Conservation (phyloP, 495 filamentous ascomycete species). For the Paragyromitra xinjiangensis region DNA sequence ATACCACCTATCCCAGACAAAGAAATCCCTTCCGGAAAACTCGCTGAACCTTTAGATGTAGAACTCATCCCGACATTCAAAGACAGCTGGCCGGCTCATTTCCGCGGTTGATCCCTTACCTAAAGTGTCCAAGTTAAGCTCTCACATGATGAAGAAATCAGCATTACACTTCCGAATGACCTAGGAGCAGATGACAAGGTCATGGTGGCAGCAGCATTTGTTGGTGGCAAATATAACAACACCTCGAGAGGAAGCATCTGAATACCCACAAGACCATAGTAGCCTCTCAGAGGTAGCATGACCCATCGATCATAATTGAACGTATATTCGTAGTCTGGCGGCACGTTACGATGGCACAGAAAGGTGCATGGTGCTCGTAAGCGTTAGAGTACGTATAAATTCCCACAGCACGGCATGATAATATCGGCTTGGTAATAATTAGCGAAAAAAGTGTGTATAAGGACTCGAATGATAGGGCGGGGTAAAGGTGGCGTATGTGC, state of each 20-base stretch:
- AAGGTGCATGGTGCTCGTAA: background rate
- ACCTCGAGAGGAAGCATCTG: background rate
- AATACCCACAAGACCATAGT: background rate
- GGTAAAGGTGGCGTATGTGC: slow-evolving; percentile 23
- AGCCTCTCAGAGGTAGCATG: background rate
- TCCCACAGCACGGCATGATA: background rate
- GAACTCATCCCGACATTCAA: background rate
- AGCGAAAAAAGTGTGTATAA: slow-evolving; percentile 2
- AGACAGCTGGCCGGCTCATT: too few relatives aligned
- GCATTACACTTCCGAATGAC: background rate
- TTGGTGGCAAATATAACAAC: background rate
- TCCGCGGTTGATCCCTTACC: too few relatives aligned
- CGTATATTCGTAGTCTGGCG: background rate
- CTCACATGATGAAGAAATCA: background rate
- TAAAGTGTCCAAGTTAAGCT: background rate
- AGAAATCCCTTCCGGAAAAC: background rate
- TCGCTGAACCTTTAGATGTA: background rate
- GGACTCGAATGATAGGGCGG: slow-evolving; percentile 26
- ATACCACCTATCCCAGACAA: background rate
- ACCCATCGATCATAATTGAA: background rate
- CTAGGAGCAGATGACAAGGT: background rate
- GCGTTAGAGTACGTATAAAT: background rate
- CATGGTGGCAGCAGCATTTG: too few relatives aligned
- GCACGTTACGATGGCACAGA: background rate
- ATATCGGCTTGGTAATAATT: background rate